A percentile compares a stretch with the other conserved stretches of the same genome.
phyloP scores from a whole-genome alignment of 352 stramenopile genomes.

The Saprolegnia parasitica region DNA sequence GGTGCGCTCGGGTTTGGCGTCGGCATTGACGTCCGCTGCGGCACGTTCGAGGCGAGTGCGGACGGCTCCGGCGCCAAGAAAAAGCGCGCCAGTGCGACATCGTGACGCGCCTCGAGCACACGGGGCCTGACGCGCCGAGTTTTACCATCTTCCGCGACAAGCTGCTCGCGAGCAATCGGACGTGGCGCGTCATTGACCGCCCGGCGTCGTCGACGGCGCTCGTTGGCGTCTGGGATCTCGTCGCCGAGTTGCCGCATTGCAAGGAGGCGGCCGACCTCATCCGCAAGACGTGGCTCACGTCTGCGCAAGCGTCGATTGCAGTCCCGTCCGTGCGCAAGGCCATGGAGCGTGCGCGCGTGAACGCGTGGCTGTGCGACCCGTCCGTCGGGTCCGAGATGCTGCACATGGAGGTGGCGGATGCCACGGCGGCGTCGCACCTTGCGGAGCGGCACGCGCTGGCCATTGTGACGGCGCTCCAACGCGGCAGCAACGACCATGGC shows the following conservation, averaged over 20 bases:
- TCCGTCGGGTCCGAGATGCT: not conserved
- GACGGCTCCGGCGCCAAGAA: not conserved
- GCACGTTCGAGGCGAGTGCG: not conserved
- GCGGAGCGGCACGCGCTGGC: not conserved
- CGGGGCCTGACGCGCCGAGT: not conserved
- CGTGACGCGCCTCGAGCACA: not conserved
- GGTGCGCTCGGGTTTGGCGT: not conserved
- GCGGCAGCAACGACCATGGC: not conserved
- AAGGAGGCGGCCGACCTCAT: not conserved
- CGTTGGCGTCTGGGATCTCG: not conserved
- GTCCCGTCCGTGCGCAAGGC: not conserved
- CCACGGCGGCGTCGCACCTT: not conserved
- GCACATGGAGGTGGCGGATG: not conserved
- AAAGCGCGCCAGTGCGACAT: not conserved
- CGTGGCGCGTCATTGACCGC: conserved; percentile 4
- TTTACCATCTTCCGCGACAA: not conserved
- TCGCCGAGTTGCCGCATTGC: not conserved
- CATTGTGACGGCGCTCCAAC: not conserved
- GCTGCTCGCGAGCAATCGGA: not conserved
- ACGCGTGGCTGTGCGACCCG: conserved; percentile 4
- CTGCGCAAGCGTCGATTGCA: not conserved
- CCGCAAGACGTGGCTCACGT: not conserved
- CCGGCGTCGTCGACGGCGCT: not conserved
- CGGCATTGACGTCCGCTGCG: not conserved
- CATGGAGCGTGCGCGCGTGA: conserved; percentile 6